Conservation (phyloP, 495 filamentous ascomycete genomes). For the Penicillium taxi region DNA sequence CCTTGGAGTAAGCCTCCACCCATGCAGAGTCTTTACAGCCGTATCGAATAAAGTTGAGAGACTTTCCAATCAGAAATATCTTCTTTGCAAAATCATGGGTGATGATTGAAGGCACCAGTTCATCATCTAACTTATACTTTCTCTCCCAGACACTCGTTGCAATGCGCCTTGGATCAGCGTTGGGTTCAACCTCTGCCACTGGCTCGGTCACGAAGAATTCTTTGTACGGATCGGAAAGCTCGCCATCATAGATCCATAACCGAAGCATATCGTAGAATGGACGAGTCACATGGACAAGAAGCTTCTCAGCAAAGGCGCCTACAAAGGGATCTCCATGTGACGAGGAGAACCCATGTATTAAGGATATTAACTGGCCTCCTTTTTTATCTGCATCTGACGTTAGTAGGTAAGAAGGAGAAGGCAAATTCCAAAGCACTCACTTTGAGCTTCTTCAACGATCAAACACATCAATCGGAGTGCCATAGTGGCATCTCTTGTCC, state of each 20-base stretch:
- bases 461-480: slow-evolving; percentile 87
- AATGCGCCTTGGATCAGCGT: slow-evolving; percentile 50
- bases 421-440: slow-evolving; percentile 30
- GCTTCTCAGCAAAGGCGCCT: slow-evolving; percentile 83
- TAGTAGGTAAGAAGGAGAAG: slow-evolving; percentile 6
- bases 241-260: slow-evolving; percentile 97
- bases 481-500: slow-evolving; percentile 97
- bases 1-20: slow-evolving; percentile 95
- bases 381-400: slow-evolving; percentile 51
- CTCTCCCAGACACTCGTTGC: slow-evolving; percentile 95
- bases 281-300: slow-evolving; percentile 82
- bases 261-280: slow-evolving; percentile 97
- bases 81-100: slow-evolving; percentile 88
- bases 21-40: slow-evolving; percentile 88
- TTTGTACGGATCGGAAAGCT: slow-evolving; percentile 87
- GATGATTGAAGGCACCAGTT: slow-evolving; percentile 88
- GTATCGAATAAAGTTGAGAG: slow-evolving; percentile 94
- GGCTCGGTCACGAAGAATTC: slow-evolving; percentile 95
- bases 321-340: slow-evolving; percentile 96
- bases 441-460: slow-evolving; percentile 83
- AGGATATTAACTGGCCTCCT: slow-evolving; percentile 86
- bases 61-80: slow-evolving; percentile 95
- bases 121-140: slow-evolving; percentile 80
- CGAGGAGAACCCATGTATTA: slow-evolving; percentile 87
- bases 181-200: slow-evolving; percentile 51